Conservation (phyloP, 108 stramenopile genomes). For the Nitzschia sp. region DNA sequence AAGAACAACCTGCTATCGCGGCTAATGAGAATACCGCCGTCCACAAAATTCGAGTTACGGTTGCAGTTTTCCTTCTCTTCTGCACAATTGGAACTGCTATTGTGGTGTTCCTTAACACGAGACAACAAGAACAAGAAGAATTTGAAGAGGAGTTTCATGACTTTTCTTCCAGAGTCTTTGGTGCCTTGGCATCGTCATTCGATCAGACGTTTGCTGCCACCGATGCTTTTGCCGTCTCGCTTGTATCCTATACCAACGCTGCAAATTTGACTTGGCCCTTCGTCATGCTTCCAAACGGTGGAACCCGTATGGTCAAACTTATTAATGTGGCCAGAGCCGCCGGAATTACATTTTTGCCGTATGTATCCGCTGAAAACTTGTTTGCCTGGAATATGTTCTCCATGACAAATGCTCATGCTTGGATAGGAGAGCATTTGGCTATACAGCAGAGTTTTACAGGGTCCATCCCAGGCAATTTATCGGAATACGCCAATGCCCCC, state of each 20-base stretch:
- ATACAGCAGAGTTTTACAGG: no score
- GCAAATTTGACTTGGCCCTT: background rate
- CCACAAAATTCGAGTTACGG: background rate
- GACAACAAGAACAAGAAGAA: background rate
- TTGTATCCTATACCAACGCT: background rate
- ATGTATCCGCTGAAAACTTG: no score
- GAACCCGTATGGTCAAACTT: conserved; percentile 4
- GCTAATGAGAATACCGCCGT: conserved; percentile 1
- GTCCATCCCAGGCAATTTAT: no score
- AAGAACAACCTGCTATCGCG: background rate
- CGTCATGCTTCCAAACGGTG: conserved; percentile 14
- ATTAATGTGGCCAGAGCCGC: no score
- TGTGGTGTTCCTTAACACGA: background rate
- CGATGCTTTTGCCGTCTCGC: background rate
- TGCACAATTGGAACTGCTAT: conserved; percentile 3
- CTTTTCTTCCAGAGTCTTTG: background rate
- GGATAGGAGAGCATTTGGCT: no score
- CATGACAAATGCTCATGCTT: no score
- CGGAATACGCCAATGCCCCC: no score
- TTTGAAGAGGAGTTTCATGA: background rate
- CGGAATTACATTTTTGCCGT: no score
- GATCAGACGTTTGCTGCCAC: conserved; percentile 3
- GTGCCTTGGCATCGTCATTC: background rate
- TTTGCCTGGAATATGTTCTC: no score
- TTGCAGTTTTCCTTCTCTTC: background rate